These are phyloP conservation scores for Pichia sp. DNA, from an alignment of 1,139 yeast species.

Conservation along the genomic window DNA sequence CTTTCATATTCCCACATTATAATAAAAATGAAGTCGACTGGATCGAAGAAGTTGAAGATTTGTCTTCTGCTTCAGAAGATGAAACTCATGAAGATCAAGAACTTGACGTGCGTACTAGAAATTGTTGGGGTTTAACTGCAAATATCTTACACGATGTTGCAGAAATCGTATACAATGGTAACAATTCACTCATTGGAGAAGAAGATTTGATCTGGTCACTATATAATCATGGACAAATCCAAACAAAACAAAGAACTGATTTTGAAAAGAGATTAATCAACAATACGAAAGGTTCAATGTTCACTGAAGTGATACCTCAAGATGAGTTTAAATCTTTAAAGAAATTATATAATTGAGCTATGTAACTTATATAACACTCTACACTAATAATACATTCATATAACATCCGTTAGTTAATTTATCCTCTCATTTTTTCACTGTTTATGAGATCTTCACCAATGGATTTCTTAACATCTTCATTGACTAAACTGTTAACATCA, in stretches of 20 bases:
- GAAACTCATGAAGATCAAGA: slow-evolving; percentile 37
- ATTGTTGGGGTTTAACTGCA: slow-evolving; percentile 93
- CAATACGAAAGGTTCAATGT: slow-evolving; percentile 41
- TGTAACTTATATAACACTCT: not conserved
- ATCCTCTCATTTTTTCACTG: slow-evolving; percentile 71
- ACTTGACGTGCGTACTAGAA: slow-evolving; percentile 43
- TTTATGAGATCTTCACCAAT: slow-evolving; percentile 76
- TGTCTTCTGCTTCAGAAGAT: slow-evolving; percentile 54
- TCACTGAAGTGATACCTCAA: slow-evolving; percentile 50
- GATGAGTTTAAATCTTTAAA: slow-evolving; percentile 44
- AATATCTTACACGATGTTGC: slow-evolving; percentile 81
- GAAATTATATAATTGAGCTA: slow-evolving; percentile 38
- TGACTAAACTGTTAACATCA: slow-evolving; percentile 71
- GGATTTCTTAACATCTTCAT: slow-evolving; percentile 68
- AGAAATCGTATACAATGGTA: slow-evolving; percentile 45
- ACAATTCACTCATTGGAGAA: slow-evolving; percentile 48
- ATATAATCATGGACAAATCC: slow-evolving; percentile 45
- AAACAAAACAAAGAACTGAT: slow-evolving; percentile 33
- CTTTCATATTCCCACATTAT: slow-evolving; percentile 56
- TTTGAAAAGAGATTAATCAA: slow-evolving; percentile 45
- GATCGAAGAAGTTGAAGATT: slow-evolving; percentile 59
- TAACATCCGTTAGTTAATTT: not conserved
- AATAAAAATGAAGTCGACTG: slow-evolving; percentile 58
- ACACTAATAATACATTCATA: not conserved
- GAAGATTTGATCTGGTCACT: slow-evolving; percentile 63